These are phyloP conservation scores for Ascoidea asiatica DNA, from an alignment of 805 yeast species.

Conservation along the genomic window DNA sequence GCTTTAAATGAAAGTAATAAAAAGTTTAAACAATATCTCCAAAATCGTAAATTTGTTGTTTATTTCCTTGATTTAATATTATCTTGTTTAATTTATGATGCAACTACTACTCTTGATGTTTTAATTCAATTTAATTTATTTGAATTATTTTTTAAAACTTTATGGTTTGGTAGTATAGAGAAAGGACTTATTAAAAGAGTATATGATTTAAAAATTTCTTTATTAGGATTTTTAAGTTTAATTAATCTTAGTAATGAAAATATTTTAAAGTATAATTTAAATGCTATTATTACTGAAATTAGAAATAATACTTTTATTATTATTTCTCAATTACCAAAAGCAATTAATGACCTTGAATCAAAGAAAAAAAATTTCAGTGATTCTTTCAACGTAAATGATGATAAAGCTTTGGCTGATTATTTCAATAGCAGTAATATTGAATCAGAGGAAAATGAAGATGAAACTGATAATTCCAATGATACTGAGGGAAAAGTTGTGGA, in stretches of 20 bases:
- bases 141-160: slow-evolving; percentile 36
- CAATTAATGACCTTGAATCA: slow-evolving; percentile 52
- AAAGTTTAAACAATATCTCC: slow-evolving; percentile 1
- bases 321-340: slow-evolving; percentile 54
- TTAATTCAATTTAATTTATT: slow-evolving; percentile 29
- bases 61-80: slow-evolving; percentile 26
- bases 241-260: slow-evolving; percentile 18
- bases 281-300: slow-evolving; percentile 28
- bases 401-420: slow-evolving; percentile 15
- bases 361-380: slow-evolving; percentile 41
- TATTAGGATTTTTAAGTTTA: slow-evolving; percentile 51
- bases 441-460: slow-evolving; percentile 17
- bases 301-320: slow-evolving; percentile 37
- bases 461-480: slow-evolving; percentile 19
- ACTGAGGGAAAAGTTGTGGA: slow-evolving; percentile 15
- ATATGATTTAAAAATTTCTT: slow-evolving; percentile 66
- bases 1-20: neutral
- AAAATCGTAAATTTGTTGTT: slow-evolving; percentile 1
- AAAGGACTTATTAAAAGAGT: slow-evolving; percentile 40
- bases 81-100: slow-evolving; percentile 49
- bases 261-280: slow-evolving; percentile 20
- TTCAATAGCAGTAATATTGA: slow-evolving; percentile 17
- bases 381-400: slow-evolving; percentile 18
- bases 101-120: slow-evolving; percentile 34
- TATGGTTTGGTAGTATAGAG: slow-evolving; percentile 49